These are phyloP conservation scores for Ganoderma multipileum DNA, from an alignment of 1,284 basidiomycete species.

Conservation along the genomic window DNA sequence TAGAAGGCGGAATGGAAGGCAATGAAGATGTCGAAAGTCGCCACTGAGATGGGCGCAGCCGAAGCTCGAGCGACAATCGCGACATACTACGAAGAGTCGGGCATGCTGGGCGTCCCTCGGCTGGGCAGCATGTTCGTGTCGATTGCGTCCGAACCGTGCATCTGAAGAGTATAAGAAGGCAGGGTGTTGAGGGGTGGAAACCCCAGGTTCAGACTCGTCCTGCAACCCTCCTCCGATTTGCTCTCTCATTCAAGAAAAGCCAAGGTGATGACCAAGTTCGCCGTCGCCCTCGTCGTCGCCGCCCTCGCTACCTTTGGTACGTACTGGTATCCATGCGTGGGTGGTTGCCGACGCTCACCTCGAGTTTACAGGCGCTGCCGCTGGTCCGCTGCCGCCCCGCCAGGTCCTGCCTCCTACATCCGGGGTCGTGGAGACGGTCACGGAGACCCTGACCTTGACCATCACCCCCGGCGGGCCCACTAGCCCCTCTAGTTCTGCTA, in stretches of 20 bases:
- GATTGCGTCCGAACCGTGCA: not conserved
- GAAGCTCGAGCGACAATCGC: not conserved
- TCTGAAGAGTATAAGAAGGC: not conserved
- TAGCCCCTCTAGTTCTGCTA: not conserved
- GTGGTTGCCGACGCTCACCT: not conserved
- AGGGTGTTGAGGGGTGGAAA: not conserved
- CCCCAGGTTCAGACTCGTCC: not conserved
- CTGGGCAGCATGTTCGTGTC: not conserved
- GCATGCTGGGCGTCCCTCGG: not conserved
- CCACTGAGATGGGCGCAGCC: not conserved
- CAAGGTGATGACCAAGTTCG: not conserved
- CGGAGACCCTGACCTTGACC: not conserved
- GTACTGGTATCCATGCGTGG: not conserved
- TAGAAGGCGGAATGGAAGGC: not conserved
- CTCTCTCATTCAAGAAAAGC: not conserved
- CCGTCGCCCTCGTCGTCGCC: not conserved
- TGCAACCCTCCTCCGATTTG: not conserved
- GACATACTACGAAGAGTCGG: not conserved
- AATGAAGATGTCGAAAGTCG: not conserved
- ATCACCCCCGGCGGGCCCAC: not conserved
- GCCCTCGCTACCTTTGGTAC: not conserved
- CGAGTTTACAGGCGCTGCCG: not conserved
- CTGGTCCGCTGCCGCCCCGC: not conserved
- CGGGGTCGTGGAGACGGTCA: not conserved
- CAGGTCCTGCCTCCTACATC: not conserved